A percentile compares a stretch with the other conserved stretches of the same genome.
These are phyloP conservation scores for Chamaenerion angustifolium DNA, from an alignment of 345 rosid species.

Conservation along the genomic window DNA sequence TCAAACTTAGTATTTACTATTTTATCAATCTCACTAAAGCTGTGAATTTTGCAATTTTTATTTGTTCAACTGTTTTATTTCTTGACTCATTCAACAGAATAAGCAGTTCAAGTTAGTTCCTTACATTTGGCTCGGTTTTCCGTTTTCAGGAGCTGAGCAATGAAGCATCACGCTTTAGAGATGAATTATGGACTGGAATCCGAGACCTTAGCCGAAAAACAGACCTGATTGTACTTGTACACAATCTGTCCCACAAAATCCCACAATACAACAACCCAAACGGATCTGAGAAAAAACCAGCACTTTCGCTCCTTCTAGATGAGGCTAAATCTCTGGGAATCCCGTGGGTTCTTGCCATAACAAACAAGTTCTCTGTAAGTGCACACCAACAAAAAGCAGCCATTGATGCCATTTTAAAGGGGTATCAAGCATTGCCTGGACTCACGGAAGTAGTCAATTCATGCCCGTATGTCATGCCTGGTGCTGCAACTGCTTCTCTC, in stretches of 20 bases:
- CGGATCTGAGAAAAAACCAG: constrained; percentile 49
- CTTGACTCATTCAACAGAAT: too few species aligned
- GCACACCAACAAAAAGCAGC: constrained; percentile 84
- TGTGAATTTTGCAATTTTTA: too few species aligned
- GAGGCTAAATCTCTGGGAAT: constrained; percentile 92
- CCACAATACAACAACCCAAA: constrained; percentile 43
- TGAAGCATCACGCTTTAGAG: constrained; percentile 67
- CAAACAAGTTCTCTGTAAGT: constrained; percentile 94
- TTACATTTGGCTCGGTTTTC: background rate
- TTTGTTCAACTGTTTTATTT: too few species aligned
- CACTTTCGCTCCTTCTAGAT: constrained; percentile 60
- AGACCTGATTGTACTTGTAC: constrained; percentile 82
- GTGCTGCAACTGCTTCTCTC: constrained; percentile 57
- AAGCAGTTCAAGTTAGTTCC: background rate
- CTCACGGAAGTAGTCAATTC: constrained; percentile 66
- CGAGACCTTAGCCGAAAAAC: constrained; percentile 61
- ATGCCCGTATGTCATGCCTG: constrained; percentile 71
- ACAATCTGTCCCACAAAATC: constrained; percentile 81
- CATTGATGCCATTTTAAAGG: constrained; percentile 62
- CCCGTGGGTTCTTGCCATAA: constrained; percentile 92
- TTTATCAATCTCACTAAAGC: too few species aligned
- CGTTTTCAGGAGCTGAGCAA: constrained; percentile 45
- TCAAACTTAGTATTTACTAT: too few species aligned
- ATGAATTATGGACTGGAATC: constrained; percentile 87
- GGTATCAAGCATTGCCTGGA: constrained; percentile 62